Conservation (phyloP, 768 basidiomycete species). For the Leucogyrophana mollusca region DNA sequence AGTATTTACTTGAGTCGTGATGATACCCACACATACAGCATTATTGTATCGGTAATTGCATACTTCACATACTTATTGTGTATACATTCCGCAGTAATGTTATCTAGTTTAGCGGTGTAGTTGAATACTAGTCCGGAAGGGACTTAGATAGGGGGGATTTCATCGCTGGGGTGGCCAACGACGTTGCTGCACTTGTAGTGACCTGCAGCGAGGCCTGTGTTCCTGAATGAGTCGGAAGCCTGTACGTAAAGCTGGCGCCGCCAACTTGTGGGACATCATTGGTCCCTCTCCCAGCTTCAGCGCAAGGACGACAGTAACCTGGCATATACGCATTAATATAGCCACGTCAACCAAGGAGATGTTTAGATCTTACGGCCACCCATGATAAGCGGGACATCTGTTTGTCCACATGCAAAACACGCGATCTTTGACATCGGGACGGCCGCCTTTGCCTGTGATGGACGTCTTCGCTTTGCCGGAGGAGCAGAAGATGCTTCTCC, state of each 20-base stretch:
- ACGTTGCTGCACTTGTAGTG: background rate
- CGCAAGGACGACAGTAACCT: constrained; percentile 74
- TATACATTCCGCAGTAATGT: constrained; percentile 1
- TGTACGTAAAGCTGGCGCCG: constrained; percentile 2
- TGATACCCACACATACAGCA: constrained; percentile 8
- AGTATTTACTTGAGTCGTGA: constrained; percentile 35
- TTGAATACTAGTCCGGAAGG: background rate
- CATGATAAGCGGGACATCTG: constrained; percentile 72
- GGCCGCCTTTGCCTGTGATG: constrained; percentile 31
- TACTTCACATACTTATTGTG: constrained; percentile 1
- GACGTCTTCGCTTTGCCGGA: constrained; percentile 41
- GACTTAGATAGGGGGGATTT: background rate
- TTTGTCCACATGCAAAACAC: constrained; percentile 61
- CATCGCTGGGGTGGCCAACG: background rate
- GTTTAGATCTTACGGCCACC: constrained; percentile 62
- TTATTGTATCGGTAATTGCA: constrained; percentile 7
- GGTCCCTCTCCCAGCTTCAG: constrained; percentile 48
- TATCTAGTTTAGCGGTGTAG: constrained; percentile 3
- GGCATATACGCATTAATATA: background rate
- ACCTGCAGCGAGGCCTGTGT: background rate
- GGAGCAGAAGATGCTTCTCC: constrained; percentile 11
- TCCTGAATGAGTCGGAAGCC: background rate
- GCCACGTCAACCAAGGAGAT: background rate
- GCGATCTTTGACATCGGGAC: constrained; percentile 43
- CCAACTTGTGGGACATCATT: constrained; percentile 23